Evolutionary conservation across 345 rosid genomes (phyloP), one percentile per base, ranked within the genome.

Genomic region (Eucalyptus curtisii): DNA sequence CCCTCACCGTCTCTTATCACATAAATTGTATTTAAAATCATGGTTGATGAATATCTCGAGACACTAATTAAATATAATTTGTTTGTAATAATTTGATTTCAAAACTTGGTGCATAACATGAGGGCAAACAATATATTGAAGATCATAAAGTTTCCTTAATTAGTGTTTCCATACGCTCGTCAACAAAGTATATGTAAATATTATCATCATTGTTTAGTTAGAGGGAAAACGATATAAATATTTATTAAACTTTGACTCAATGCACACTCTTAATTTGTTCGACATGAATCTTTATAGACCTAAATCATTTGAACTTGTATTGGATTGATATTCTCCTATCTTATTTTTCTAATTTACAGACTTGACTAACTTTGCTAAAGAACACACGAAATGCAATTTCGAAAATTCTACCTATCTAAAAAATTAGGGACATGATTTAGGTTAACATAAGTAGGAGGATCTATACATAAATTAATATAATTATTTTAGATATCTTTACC

Each of bases 121-220:
- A 66, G 79, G 10, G 3, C 11, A 66, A 66, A 4, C 40, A 2
- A 1, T 66, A 7, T 4, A 14, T 8, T 61, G 10, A n/a, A 61
- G 17, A 59, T 5, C 8, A 3, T 30, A 61, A 61, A 61, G n/a
- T 30, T 61, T 61, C 33, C 33, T 30, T 30, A 30, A 61, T 61
- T 61, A 30, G 3, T 4, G 4, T 30, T 6, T 59, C 5, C 0
- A 4, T 0, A 59, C 3, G 1, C 66, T 27, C 8, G 1, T 59
- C 31, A 27, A 59, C 31, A 59, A 59, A 59, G 3, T 27, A 5
- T 10, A 0, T 59, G 4, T 5, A 59, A 59, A 10, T 59, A 59
- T 59, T 1, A 10, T 59, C 14, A 57, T 57, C 3, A 57, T 11
- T 57, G 6, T 57, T 11, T 12, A 57, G 66, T 59, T 59, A 59